These are phyloP conservation scores for Scytalidium lignicola DNA, from an alignment of 2,329 filamentous ascomycete species.

Conservation along the genomic window DNA sequence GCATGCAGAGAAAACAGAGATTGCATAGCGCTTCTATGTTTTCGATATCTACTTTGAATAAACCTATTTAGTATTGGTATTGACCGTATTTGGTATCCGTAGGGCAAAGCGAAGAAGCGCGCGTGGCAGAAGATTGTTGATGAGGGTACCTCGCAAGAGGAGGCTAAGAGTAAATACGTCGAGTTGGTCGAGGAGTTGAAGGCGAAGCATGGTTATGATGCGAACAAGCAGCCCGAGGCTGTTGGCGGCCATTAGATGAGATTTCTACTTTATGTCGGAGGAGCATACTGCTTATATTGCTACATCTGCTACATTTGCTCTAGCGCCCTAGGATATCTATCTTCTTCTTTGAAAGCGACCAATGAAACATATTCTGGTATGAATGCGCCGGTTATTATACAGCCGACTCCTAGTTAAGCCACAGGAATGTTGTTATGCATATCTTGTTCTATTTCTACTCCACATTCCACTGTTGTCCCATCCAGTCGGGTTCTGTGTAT, in stretches of 20 bases:
- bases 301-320: too few species aligned
- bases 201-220: constrained; percentile 61
- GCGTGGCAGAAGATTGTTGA: constrained; percentile 71
- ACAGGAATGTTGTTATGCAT: too few species aligned
- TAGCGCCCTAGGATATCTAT: too few species aligned
- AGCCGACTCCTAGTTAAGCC: too few species aligned
- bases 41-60: too few species aligned
- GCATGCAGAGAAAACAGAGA: too few species aligned
- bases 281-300: too few species aligned
- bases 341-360: too few species aligned
- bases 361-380: too few species aligned
- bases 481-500: constrained; percentile 59
- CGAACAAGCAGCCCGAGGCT: constrained; percentile 56
- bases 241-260: constrained; percentile 30
- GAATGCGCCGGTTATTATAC: too few species aligned
- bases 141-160: constrained; percentile 51
- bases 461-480: constrained; percentile 35
- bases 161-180: constrained; percentile 75
- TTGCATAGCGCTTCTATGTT: too few species aligned
- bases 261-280: too few species aligned
- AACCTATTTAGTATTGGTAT: neutral
- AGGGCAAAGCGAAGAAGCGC: constrained; percentile 74
- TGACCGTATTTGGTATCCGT: neutral
- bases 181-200: constrained; percentile 67
- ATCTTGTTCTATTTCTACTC: neutral